Conservation (phyloP, 2,329 filamentous ascomycete genomes). For the Sphaerulina populicola region DNA sequence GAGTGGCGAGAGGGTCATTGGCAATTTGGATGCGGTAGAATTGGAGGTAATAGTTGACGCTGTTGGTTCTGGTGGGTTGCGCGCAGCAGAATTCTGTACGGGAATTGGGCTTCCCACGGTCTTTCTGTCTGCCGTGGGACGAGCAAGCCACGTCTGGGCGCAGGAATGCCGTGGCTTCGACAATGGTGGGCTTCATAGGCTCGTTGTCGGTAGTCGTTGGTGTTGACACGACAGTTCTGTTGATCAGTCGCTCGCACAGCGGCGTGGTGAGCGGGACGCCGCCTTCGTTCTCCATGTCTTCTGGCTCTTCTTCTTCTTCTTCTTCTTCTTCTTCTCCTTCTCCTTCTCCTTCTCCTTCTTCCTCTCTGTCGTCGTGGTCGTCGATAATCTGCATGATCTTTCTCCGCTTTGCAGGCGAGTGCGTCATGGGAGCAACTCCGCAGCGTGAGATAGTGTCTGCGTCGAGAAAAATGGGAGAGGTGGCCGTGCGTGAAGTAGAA, state of each 20-base stretch:
- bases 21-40: not conserved
- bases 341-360: not conserved
- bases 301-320: not conserved
- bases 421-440: not conserved
- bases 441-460: not conserved
- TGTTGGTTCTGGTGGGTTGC: not conserved
- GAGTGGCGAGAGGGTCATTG: not conserved
- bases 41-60: too few relatives aligned
- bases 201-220: not conserved
- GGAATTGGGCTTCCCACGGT: too few relatives aligned
- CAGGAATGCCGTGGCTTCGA: not conserved
- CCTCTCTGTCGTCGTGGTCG: not conserved
- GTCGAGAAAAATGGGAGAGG: not conserved
- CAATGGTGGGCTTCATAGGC: not conserved
- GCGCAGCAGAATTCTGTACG: too few relatives aligned
- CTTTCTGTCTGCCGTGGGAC: not conserved
- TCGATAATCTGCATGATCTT: not conserved
- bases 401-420: conserved; percentile 4
- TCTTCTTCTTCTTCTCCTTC: not conserved
- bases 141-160: not conserved
- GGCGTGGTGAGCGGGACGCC: too few relatives aligned
- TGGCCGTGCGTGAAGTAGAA: not conserved
- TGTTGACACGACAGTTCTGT: not conserved
- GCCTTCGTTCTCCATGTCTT: not conserved
- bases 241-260: not conserved